These are phyloP conservation scores for Pelargonium hybrid DNA, from an alignment of 441 rosid species.

Conservation along the genomic window DNA sequence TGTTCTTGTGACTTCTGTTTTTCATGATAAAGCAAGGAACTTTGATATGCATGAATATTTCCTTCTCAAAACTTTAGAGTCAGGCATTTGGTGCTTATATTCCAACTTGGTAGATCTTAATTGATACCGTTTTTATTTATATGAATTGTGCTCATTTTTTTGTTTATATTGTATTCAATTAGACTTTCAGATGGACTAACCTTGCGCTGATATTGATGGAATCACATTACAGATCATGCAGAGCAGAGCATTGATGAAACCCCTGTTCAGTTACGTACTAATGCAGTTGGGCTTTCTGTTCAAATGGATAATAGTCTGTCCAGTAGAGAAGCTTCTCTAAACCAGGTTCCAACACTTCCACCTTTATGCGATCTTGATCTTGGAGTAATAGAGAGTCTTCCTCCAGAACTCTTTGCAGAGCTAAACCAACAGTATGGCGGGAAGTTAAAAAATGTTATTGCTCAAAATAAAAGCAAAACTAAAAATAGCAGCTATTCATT, in stretches of 20 bases:
- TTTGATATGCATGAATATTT: background rate
- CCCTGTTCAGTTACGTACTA: conserved; percentile 23
- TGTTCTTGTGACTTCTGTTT: background rate
- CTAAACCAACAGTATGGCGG: conserved; percentile 75
- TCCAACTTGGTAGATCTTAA: background rate
- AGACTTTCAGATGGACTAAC: background rate
- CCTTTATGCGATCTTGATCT: conserved; percentile 62
- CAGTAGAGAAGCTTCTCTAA: conserved; percentile 19
- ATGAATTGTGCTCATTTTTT: background rate
- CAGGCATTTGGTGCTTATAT: background rate
- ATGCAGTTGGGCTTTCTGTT: conserved; percentile 26
- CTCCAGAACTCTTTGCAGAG: conserved; percentile 68
- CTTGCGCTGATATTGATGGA: conserved; percentile 11
- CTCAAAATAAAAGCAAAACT: conserved; percentile 37
- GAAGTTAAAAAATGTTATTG: conserved; percentile 46
- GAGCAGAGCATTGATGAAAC: conserved; percentile 23
- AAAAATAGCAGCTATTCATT: conserved; percentile 22
- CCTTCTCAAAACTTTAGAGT: background rate
- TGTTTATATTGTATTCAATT: background rate
- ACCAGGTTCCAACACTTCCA: conserved; percentile 41
- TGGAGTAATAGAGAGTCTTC: conserved; percentile 76
- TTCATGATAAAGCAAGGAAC: background rate
- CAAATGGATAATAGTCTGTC: conserved; percentile 26
- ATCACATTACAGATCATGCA: conserved; percentile 34
- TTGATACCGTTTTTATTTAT: too few relatives aligned